A percentile compares a stretch with the other conserved stretches of the same genome.
phyloP scores from a whole-genome alignment of 2,329 filamentous ascomycete species.

The Phaeophleospora eucalypticola region DNA sequence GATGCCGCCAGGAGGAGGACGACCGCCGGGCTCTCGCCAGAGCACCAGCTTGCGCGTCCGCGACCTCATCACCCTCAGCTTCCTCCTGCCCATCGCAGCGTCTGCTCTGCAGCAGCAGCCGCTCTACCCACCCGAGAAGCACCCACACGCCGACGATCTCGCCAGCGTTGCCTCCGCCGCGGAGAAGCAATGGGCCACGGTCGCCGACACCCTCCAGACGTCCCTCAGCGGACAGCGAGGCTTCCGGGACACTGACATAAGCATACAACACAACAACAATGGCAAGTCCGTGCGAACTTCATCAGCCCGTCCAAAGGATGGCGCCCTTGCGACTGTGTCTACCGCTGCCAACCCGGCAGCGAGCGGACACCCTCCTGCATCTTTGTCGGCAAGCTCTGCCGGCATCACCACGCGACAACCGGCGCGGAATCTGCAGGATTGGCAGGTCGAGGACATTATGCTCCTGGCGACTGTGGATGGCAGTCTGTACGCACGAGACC shows the following conservation, averaged over 20 bases:
- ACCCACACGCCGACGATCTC: constrained; percentile 16
- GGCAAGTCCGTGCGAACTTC: constrained; percentile 26
- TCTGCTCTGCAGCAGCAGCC: constrained; percentile 39
- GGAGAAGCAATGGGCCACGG: constrained; percentile 15
- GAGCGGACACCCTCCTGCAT: constrained; percentile 72
- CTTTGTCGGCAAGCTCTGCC: constrained; percentile 54
- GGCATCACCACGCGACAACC: constrained; percentile 69
- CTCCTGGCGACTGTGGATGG: constrained; percentile 99
- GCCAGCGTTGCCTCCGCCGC: constrained; percentile 20
- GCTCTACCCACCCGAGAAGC: constrained; percentile 10
- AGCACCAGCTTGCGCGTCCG: constrained; percentile 23
- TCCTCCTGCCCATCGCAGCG: constrained; percentile 30
- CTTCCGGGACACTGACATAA: constrained; percentile 24
- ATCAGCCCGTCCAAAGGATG: constrained; percentile 58
- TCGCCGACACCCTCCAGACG: constrained; percentile 26
- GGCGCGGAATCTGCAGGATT: constrained; percentile 98
- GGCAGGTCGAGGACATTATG: constrained; percentile 99
- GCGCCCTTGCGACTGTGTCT: constrained; percentile 95
- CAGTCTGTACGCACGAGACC: constrained; percentile 85
- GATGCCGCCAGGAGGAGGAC: constrained; percentile 30
- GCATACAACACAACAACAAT: constrained; percentile 17
- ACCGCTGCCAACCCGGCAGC: constrained; percentile 77
- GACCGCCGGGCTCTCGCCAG: constrained; percentile 25
- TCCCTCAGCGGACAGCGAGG: constrained; percentile 25
- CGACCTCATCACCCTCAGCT: constrained; percentile 28